Evolutionary conservation across 2,329 filamentous ascomycete genomes (phyloP), one percentile per base, ranked within the genome.

Genomic region (Arthrinium phaeospermum): DNA sequence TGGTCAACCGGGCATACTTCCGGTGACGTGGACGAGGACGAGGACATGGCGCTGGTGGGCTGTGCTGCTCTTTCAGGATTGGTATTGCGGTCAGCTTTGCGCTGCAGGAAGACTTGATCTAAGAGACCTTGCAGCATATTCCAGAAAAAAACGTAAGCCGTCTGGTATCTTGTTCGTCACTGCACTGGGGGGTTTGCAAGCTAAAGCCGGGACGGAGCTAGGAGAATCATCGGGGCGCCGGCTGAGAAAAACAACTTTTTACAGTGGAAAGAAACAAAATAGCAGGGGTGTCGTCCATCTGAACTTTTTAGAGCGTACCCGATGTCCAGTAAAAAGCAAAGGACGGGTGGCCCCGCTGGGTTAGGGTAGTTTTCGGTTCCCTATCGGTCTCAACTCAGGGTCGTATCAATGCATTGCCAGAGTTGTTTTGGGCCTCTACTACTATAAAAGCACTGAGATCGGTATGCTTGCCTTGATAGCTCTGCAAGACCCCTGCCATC

Each of bases 1-100:
- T 95, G 93, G 84, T 98, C 95, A 79, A 98, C 94, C 6, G 96
- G 96, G 79, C 96, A 98, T 72, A 86, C 87, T 75, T 79, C 80
- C 67, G 69, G 27, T 6, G 51, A 24, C 14, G 69, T 53, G 2
- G 53, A 61, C 4, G 51, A 19, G 14, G 67, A 4, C n/a, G 67
- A 51, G 2, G 44, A 19, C 45, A 34, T 49, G 67, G 45, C 22
- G 67, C 22, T 34, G 67, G 22, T 34, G 0, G 67, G 8, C 13
- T 37, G 14, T 45, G 61, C 10, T 13, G 27, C 22, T 41, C 22
- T 13, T 57, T 57, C 53, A 10, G 53, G 61, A 45, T 49, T 16
- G 14, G 22, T n/a, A 4, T 41, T 41, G 67, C 30, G 24, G 27
- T 44, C 30, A 70, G 68, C 70, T 10, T 61, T 70, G 71, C 70